Evolutionary conservation across 2,329 filamentous ascomycete species (phyloP).

Genomic region (Fusarium bulbicola): DNA sequence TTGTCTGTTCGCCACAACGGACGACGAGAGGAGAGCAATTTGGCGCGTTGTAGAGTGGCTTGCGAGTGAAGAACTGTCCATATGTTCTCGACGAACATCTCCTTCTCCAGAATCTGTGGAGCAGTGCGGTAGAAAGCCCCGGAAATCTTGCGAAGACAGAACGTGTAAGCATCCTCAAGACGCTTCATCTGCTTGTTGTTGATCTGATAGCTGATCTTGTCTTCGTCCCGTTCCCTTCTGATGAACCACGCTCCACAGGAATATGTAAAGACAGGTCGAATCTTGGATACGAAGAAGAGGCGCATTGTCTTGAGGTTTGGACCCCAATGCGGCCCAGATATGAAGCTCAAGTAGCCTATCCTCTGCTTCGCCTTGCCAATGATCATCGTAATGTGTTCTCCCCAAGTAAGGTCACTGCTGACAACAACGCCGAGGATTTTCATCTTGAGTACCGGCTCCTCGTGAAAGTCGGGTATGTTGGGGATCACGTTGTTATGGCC

Average conservation of each 20-base stretch:
- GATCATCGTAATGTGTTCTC: background rate
- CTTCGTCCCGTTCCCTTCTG: background rate
- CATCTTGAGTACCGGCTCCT: rapidly evolving
- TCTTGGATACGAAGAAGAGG: slow-evolving; percentile 14
- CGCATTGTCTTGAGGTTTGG: background rate
- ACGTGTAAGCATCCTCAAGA: background rate
- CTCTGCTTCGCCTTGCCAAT: background rate
- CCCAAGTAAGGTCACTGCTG: background rate
- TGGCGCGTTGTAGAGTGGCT: background rate
- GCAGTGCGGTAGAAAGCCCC: background rate
- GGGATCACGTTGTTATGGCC: background rate
- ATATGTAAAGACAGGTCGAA: slow-evolving; percentile 8
- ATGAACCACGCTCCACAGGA: slow-evolving; percentile 18
- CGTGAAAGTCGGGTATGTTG: background rate
- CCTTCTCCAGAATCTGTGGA: background rate
- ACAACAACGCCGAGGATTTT: background rate
- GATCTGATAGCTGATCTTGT: background rate
- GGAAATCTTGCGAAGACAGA: slow-evolving; percentile 4
- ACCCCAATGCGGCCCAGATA: background rate
- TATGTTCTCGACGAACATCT: slow-evolving; percentile 8
- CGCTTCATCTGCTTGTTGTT: background rate
- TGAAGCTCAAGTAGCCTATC: background rate
- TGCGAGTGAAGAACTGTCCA: background rate
- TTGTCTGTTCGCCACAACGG: background rate
- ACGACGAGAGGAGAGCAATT: background rate